Evolutionary conservation across 208 protist genomes (phyloP), one percentile per base, ranked within the genome.

Genomic region (Leishmania turanica): DNA sequence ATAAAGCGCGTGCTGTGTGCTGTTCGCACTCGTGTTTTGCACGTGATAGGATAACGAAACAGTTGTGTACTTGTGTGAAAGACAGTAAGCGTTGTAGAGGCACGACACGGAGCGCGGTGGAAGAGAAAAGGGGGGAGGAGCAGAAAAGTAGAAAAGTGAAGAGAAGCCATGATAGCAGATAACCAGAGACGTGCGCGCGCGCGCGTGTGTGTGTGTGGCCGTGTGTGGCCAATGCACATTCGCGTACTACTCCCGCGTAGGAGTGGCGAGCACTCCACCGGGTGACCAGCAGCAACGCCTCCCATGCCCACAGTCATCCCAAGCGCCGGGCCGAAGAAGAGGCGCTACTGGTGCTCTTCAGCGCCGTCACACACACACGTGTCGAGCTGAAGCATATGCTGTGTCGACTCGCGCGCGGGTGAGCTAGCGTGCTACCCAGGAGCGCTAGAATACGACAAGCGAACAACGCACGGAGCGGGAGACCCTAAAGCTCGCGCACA

Each of bases 151-250:
- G 49, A 3, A 62, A 47, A 65, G 31, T 17, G 15, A 40, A 73
- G 42, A 31, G n/a, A 53, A 9, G 54, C 21, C 53, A 72, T n/a
- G 60, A 37, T 37, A 71, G 60, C 24, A 51, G 34, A 60, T 56
- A 11, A 49, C 34, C 53, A 49, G 21, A 64, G 31, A 24, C 21
- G 17, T 37, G 49, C n/a, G 21, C 5, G 49, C 34, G 34, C 34
- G 34, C 34, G 34, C 34, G n/a, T 47, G 47, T 15, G 47, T 27
- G 47, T 40, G 37, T 24, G 34, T 40, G 73, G 49, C 5, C 5
- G 73, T 64, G 15, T 27, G 53, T 64, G 17, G 17, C 53, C 13
- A 27, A 54, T 84, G 45, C n/a, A 37, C 47, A 45, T 80, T 60
- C 9, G 3, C 47, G 17, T 51, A n/a, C 27, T 8, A 45, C 65